These are phyloP conservation scores for Ogataea hybrid DNA, from an alignment of 1,139 yeast genomes.

Conservation along the genomic window DNA sequence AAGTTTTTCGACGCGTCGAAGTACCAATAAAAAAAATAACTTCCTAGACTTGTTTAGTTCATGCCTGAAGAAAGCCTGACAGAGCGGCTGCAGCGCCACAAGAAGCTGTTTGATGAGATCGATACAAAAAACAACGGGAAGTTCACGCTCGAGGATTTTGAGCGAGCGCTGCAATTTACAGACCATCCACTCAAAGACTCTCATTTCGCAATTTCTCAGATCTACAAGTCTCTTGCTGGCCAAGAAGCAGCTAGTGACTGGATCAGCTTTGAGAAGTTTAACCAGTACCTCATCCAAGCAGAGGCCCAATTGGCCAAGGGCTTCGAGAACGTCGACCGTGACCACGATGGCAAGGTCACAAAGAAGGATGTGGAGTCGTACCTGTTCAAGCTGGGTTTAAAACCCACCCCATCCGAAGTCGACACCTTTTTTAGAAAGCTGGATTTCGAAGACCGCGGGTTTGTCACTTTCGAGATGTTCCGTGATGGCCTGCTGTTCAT, in stretches of 20 bases:
- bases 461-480: constrained; percentile 82
- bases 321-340: constrained; percentile 67
- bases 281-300: constrained; percentile 28
- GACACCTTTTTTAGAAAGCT: constrained; percentile 59
- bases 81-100: constrained; percentile 30
- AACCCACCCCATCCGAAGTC: constrained; percentile 53
- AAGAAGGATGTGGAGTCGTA: constrained; percentile 67
- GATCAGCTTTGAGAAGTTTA: constrained; percentile 34
- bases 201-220: constrained; percentile 49
- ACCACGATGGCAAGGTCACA: constrained; percentile 71
- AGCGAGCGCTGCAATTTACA: constrained; percentile 48
- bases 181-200: constrained; percentile 69
- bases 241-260: constrained; percentile 16
- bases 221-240: constrained; percentile 31
- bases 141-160: constrained; percentile 54
- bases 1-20: constrained; percentile 9
- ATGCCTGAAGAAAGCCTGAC: constrained; percentile 8
- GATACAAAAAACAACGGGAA: constrained; percentile 55
- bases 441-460: constrained; percentile 63
- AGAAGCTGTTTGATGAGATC: constrained; percentile 41
- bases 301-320: constrained; percentile 62
- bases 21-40: neutral
- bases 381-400: constrained; percentile 51
- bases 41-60: constrained; percentile 1
- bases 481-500: constrained; percentile 76